A percentile compares a stretch with the other conserved stretches of the same genome.
Conservation (phyloP, 1,284 basidiomycete genomes). For the Inonotus obliquus region DNA sequence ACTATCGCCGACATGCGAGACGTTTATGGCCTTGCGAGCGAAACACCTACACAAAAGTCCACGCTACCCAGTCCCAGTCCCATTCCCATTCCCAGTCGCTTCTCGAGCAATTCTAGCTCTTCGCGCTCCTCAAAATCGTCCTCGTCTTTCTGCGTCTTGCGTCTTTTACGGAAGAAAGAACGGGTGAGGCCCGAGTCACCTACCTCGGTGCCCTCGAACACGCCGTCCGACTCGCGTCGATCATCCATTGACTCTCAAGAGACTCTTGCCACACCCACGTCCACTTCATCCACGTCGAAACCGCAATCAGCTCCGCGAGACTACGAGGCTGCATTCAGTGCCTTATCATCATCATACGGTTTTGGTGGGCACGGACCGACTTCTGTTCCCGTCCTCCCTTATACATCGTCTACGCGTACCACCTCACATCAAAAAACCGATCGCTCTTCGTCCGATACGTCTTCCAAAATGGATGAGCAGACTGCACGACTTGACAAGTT, state of each 20-base stretch:
- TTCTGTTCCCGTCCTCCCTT: neutral
- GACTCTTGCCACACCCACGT: neutral
- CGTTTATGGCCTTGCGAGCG: constrained; percentile 4
- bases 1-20: neutral
- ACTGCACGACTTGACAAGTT: neutral
- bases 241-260: constrained; percentile 5
- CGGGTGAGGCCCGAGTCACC: neutral
- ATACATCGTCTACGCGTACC: neutral
- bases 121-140: neutral
- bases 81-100: neutral
- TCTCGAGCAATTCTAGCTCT: neutral
- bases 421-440: neutral
- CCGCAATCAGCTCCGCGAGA: constrained; percentile 25
- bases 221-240: neutral
- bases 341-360: constrained; percentile 15
- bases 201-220: neutral
- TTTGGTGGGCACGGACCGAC: neutral
- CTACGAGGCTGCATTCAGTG: constrained; percentile 17
- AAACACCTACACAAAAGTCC: neutral
- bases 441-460: neutral
- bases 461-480: neutral
- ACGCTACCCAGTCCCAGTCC: neutral
- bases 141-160: constrained; percentile 11
- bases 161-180: neutral
- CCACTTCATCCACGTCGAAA: constrained; percentile 33